Evolutionary conservation across 352 stramenopile species (phyloP).

Genomic region (Phytophthora palmivora): DNA sequence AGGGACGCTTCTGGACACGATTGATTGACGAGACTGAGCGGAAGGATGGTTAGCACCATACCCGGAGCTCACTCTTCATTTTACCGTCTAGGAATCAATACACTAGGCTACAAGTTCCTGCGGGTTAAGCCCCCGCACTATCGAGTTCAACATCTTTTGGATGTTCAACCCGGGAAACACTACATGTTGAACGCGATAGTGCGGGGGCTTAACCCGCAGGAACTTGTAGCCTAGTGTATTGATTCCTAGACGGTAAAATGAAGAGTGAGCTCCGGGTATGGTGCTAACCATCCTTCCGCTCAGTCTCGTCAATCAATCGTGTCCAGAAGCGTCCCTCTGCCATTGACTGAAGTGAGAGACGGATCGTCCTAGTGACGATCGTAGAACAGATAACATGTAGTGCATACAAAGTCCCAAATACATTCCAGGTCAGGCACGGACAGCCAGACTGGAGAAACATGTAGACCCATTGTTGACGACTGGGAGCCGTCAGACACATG

Average conservation of each 20-base stretch:
- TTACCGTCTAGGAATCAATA: background rate
- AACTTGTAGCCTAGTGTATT: background rate
- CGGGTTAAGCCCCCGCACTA: background rate
- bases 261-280: background rate
- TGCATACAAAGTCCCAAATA: background rate
- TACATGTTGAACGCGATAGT: background rate
- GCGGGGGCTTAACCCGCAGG: background rate
- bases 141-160: background rate
- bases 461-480: background rate
- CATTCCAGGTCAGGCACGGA: background rate
- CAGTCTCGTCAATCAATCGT: background rate
- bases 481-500: background rate
- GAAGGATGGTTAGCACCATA: background rate
- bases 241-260: background rate
- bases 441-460: background rate
- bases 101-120: background rate
- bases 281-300: background rate
- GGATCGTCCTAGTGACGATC: background rate
- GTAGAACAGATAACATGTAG: background rate
- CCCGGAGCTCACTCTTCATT: background rate
- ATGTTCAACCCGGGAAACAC: too few relatives aligned
- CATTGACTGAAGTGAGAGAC: background rate
- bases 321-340: background rate
- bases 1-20: background rate
- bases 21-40: background rate